Evolutionary conservation across 2,329 filamentous ascomycete species (phyloP), one percentile per base, ranked within the genome.

Genomic region (Nothomitra cinnamomea): DNA sequence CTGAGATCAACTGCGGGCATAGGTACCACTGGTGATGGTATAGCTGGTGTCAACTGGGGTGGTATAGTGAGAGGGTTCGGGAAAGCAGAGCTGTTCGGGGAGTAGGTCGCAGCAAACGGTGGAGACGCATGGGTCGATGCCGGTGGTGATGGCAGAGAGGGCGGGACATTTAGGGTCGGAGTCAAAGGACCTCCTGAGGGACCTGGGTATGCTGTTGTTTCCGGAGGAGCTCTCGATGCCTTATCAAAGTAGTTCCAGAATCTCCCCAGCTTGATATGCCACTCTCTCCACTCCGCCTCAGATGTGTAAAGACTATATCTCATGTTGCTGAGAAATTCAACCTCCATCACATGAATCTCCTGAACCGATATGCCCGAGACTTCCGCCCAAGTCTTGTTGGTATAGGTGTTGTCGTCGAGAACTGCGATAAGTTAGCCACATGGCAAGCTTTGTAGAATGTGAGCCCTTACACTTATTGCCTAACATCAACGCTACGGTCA

Each of bases 251-350:
- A 95, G 52, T 82, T 80, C 58, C 82, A 82, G 64, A 95, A 95
- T 59, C 82, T 83, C 52, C 83, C 78, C 53, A 96, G 73, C 65
- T 88, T 88, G 57, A 74, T 72, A 62, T 95, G 82, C 92, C 92
- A 96, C 53, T 81, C 77, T 50, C 80, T 76, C 92, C 92, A 98
- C 65, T 95, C 79, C 53, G 80, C 76, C 63, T 87, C 82, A 2
- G 89, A 94, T 2, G 87, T 87, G 64, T 90, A 82, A 6, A 98
- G 73, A 61, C 87, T 88, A 69, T 96, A 98, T 62, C 90, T 81
- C 83, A 98, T 94, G 67, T 96, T 96, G 72, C 90, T 95, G 58
- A 98, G 73, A 62, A 98, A 98, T 66, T 98, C 92, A n/a, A 98
- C 92, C 66, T 98, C 92, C 92, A 98, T 98, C 45, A 95, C 85